Conservation (phyloP, 331 rosid species). For the Dryas integrifolia region DNA sequence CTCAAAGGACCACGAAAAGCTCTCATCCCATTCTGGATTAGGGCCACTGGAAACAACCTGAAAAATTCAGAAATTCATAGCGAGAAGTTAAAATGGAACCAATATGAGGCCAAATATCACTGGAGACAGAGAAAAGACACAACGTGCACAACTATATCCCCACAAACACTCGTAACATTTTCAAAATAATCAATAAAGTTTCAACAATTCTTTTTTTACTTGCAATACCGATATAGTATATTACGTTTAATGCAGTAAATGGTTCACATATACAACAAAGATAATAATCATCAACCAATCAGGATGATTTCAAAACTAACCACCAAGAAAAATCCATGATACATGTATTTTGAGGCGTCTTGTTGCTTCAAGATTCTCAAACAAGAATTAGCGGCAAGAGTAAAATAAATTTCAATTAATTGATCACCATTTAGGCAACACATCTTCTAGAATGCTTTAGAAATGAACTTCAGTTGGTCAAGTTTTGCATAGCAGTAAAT, state of each 20-base stretch:
- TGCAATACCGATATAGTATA: not conserved
- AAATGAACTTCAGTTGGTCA: not conserved
- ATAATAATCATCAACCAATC: not conserved
- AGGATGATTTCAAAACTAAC: not conserved
- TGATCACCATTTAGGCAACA: not conserved
- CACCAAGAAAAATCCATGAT: not conserved
- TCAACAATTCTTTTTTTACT: not conserved
- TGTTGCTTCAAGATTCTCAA: not conserved
- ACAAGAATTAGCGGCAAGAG: not conserved
- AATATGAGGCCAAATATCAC: not conserved
- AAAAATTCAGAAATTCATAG: constrained; percentile 21
- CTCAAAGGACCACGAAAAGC: constrained; percentile 94
- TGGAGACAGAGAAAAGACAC: not conserved
- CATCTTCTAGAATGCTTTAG: not conserved
- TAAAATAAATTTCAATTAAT: not conserved
- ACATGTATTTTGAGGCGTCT: too few species aligned
- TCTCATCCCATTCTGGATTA: constrained; percentile 95
- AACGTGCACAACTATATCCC: not conserved
- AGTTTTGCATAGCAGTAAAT: not conserved
- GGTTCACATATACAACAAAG: not conserved
- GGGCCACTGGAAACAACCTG: constrained; percentile 97
- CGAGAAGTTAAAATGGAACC: not conserved
- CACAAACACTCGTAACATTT: not conserved
- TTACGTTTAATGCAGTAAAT: not conserved
- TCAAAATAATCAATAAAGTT: not conserved